Evolutionary conservation across 225 moss, liverwort and hornwort genomes (phyloP).

Genomic region (Pseudoscleropodium purum): DNA sequence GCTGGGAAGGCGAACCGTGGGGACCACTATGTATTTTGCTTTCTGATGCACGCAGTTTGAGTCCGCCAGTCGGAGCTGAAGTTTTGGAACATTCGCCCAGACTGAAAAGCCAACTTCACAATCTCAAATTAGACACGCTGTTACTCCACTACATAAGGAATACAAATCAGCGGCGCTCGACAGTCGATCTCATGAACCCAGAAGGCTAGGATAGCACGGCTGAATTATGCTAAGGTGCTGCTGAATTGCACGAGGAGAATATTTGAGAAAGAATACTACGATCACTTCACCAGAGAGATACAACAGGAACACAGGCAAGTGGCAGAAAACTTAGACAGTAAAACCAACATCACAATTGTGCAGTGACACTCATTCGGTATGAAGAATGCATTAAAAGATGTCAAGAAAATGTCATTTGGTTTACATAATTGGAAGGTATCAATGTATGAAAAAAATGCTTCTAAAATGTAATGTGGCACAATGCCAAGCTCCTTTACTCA

Average conservation of each 20-base stretch:
- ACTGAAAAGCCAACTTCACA: background rate
- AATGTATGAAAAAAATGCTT: slow-evolving; percentile 11
- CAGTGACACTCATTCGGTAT: background rate
- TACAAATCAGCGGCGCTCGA: background rate
- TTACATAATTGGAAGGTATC: background rate
- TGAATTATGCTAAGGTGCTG: no score
- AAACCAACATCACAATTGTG: no score
- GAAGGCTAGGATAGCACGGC: background rate
- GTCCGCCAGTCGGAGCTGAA: background rate
- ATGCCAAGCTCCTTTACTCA: background rate
- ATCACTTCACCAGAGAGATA: background rate
- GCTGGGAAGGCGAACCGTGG: background rate
- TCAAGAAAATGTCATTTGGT: background rate
- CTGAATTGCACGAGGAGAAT: no score
- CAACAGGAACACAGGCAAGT: background rate
- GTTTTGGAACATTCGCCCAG: no score
- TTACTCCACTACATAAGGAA: no score
- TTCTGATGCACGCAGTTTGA: no score
- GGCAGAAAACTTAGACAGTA: background rate
- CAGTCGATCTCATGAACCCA: background rate
- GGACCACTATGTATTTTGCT: background rate
- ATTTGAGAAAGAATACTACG: background rate
- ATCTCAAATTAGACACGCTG: background rate
- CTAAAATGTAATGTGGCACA: slow-evolving; percentile 3
- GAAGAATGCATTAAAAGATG: background rate